Evolutionary conservation across 2,329 filamentous ascomycete species (phyloP), one percentile per base, ranked within the genome.

Genomic region (Sporothrix globosa): DNA sequence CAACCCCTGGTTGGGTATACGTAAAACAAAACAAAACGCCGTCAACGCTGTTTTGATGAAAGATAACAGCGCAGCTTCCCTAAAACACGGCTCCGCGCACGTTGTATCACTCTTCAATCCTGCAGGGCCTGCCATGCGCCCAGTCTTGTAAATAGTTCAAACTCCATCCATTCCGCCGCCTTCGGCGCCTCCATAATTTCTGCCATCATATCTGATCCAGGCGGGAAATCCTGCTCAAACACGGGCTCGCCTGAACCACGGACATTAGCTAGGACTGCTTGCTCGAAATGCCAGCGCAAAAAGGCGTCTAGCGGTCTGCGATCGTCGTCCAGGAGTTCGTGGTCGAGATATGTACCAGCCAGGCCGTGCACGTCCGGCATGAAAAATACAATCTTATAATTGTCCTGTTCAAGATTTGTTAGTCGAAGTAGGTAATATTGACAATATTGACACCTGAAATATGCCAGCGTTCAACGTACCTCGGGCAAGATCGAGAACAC

Each of bases 111-210:
- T 1, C 6, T 34, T 34, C 30, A 34, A 1, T 34, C 30, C 3
- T 3, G 5, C 3, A 34, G 30, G 30, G 14, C 14, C 10, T 44
- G 41, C 41, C 7, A 44, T 46, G 60, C 60, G 1, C 50, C 65
- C n/a, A 67, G 65, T 44, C 65, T 67, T n/a, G 65, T 44, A 65
- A 71, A 71, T 2, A 71, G 13, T 44, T 71, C 65, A 10, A 68
- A 68, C 39, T 68, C 19, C 69, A 70, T 70, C 10, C 63, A 56
- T 34, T 71, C 65, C 7, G 63, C 61, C 6, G 46, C 65, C 39
- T 65, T 68, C 17, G 69, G 56, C 11, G 54, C 56, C 34, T 3
- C 17, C 17, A 54, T 17, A 50, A 71, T 68, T n/a, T 65, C 69
- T 17, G 50, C 66, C 39, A 71, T 39, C 50, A 68, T 71, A 34